Evolutionary conservation across 768 basidiomycete genomes (phyloP).

Genomic region (Russula vinacea): DNA sequence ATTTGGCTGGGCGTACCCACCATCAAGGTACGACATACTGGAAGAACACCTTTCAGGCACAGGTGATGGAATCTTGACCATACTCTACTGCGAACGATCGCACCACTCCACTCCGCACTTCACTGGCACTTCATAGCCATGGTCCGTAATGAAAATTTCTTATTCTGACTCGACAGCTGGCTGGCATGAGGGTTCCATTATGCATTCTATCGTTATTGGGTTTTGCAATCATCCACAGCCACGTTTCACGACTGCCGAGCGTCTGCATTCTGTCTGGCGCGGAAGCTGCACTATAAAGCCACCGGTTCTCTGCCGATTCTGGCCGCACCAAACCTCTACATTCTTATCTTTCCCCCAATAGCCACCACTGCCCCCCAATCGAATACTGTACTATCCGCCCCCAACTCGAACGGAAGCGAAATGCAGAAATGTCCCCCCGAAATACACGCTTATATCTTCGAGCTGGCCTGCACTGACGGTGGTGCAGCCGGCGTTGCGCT

Average conservation of each 20-base stretch:
- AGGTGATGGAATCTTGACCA: not conserved
- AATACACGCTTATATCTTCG: slow-evolving; percentile 45
- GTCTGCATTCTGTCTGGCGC: not conserved
- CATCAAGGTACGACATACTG: not conserved
- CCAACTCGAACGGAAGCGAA: not conserved
- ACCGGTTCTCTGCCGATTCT: slow-evolving; percentile 6
- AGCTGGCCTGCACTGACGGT: slow-evolving; percentile 43
- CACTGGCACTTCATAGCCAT: slow-evolving; percentile 1
- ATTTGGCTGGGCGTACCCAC: not conserved
- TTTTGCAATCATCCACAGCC: not conserved
- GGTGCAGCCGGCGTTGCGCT: slow-evolving; percentile 41
- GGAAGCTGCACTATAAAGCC: not conserved
- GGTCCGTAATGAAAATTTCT: not conserved
- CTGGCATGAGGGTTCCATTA: slow-evolving; percentile 18
- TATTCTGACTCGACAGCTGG: not conserved
- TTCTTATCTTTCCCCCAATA: not conserved
- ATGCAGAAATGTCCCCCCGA: slow-evolving; percentile 42
- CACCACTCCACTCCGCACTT: not conserved
- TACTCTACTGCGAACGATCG: not conserved
- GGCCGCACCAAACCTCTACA: not conserved
- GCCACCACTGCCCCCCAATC: not conserved
- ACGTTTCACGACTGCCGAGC: slow-evolving; percentile 9
- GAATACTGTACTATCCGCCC: no score
- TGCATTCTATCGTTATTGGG: not conserved
- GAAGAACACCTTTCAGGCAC: not conserved